A percentile compares a stretch with the other conserved stretches of the same genome.
phyloP scores from a whole-genome alignment of 202 grass and related monocot species.

The Brachypodium distachyon region DNA sequence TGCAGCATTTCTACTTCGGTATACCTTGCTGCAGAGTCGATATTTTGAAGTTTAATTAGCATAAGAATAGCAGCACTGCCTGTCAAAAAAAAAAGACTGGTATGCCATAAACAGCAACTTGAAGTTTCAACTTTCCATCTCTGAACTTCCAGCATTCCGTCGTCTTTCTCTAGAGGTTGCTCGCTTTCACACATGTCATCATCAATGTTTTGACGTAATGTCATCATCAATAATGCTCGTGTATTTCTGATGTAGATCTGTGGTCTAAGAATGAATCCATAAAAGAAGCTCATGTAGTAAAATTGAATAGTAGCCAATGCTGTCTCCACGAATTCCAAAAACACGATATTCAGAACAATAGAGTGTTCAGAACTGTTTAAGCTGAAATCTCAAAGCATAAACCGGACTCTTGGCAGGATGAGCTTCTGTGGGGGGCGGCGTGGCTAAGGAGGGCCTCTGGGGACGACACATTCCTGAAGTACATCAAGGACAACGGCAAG shows the following conservation, averaged over 20 bases:
- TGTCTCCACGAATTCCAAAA: neutral
- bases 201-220: neutral
- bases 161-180: neutral
- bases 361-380: neutral
- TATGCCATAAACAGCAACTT: neutral
- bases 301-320: neutral
- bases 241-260: neutral
- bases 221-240: neutral
- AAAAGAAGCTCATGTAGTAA: neutral
- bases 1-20: neutral
- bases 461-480: constrained; percentile 58
- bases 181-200: neutral
- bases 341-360: neutral
- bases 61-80: neutral
- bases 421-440: constrained; percentile 88
- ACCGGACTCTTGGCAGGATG: constrained; percentile 44
- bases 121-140: neutral
- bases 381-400: neutral
- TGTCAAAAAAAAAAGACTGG: neutral
- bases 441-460: constrained; percentile 74
- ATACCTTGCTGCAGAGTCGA: neutral
- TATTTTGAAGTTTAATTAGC: neutral
- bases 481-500: constrained; percentile 87
- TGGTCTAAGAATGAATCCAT: neutral
- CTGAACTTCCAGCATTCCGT: neutral